A percentile compares a stretch with the other conserved stretches of the same genome.
These are phyloP conservation scores for Hortiboletus campestris DNA, from an alignment of 768 basidiomycete genomes.

Conservation along the genomic window DNA sequence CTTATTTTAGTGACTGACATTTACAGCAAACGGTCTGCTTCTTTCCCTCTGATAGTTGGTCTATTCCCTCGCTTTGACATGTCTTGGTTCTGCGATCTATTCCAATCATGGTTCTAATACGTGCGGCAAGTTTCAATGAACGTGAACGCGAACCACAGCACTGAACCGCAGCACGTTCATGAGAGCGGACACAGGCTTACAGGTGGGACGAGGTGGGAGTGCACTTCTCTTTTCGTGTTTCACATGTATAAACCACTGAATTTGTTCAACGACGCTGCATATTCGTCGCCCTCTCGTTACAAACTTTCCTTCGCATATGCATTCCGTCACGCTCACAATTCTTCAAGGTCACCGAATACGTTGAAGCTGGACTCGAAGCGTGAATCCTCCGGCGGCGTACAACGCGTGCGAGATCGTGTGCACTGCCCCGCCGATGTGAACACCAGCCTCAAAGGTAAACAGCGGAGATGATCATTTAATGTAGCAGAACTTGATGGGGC, in stretches of 20 bases:
- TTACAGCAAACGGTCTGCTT: background rate
- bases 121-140: background rate
- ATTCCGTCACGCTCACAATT: background rate
- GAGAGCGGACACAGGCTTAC: background rate
- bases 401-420: slow-evolving; percentile 1
- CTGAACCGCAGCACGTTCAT: background rate
- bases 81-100: background rate
- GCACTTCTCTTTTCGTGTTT: background rate
- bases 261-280: background rate
- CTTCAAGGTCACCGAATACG: background rate
- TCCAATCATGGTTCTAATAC: background rate
- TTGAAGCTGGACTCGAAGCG: background rate
- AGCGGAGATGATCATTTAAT: slow-evolving; percentile 18
- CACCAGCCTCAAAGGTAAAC: slow-evolving; percentile 3
- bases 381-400: background rate
- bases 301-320: background rate
- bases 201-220: slow-evolving; percentile 1
- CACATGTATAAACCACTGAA: background rate
- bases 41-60: background rate
- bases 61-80: background rate
- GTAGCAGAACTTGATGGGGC: slow-evolving; percentile 8
- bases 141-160: background rate
- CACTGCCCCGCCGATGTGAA: slow-evolving; percentile 1
- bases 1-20: background rate
- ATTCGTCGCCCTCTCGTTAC: background rate